Evolutionary conservation across 768 basidiomycete genomes (phyloP), one percentile per base, ranked within the genome.

Genomic region (Lactifluus echinatus): DNA sequence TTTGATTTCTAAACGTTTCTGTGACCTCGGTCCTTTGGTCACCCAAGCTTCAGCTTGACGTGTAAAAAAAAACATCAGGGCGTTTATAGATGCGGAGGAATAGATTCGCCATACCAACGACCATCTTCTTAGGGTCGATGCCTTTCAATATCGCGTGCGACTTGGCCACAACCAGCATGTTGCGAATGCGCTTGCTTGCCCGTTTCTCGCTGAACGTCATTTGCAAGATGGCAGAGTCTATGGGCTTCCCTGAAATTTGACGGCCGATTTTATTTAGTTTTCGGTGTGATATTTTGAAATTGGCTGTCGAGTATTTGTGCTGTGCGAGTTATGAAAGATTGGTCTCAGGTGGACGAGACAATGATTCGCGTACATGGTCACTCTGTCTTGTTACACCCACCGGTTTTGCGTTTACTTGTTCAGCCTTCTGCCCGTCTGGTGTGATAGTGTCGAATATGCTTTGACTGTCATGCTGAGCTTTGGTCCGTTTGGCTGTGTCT

Each of bases 201-300:
- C 91, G 80, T 73, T 99, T 99, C 70, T 94, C 87, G 61, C 88
- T 91, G 71, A 96, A 97, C 68, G 88, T 81, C 90, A 98, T 94
- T 66, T 99, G 95, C 56, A 97, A 75, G 68, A 99, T 95, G 34
- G 95, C 95, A 63, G 86, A 83, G 73, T 97, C 94, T 58, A 97
- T 86, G 17, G 94, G 93, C 65, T 92, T 87, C 19, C 90, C 88
- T 2, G 89, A 79, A 61, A 99, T 88, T 69, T 96, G 91, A 29
- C 82, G 78, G 8, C 84, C 87, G 40, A 99, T 78, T 75, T 84
- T 81, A 70, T 95, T 94, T 55, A 99, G 76, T 70, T 97, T 99
- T 55, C 94, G 82, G 65, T 86, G 88, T 3, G 93, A 95, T 42
- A 93, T 90, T 72, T 93, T 94, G 77, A 96, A 95, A 69, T 83